These are phyloP conservation scores for Sodiomyces alkalinus DNA, from an alignment of 2,329 filamentous ascomycete species.

Conservation along the genomic window DNA sequence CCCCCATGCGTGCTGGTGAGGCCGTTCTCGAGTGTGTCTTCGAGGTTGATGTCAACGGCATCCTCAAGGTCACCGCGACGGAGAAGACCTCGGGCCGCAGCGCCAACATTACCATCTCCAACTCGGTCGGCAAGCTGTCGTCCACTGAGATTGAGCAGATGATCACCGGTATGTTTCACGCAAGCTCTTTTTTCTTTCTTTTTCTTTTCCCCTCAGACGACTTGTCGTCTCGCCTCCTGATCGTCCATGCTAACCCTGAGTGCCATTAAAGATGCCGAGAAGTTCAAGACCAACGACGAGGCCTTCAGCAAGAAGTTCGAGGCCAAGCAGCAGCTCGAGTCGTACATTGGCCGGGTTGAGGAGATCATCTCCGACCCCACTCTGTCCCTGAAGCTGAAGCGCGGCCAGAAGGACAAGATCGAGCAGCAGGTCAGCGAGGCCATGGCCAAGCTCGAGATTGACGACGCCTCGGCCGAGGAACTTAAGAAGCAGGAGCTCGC, in stretches of 20 bases:
- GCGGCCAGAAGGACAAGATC: conserved; percentile 98
- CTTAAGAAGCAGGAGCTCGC: conserved; percentile 99
- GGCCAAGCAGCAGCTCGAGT: conserved; percentile 97
- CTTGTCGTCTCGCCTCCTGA: not conserved
- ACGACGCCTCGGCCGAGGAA: conserved; percentile 82
- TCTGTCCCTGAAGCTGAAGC: conserved; percentile 94
- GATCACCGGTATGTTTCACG: conserved; percentile 57
- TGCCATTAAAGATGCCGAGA: conserved; percentile 59
- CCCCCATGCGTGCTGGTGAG: conserved; percentile 86
- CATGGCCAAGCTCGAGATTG: conserved; percentile 93
- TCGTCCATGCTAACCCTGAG: conserved; percentile 11
- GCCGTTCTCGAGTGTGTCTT: conserved; percentile 96
- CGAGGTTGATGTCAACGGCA: conserved; percentile 99
- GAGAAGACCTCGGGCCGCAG: conserved; percentile 97
- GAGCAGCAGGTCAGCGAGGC: conserved; percentile 93
- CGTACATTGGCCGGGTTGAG: conserved; percentile 96
- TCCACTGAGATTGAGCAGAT: conserved; percentile 92
- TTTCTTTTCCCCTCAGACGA: not conserved
- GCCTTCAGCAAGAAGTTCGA: conserved; percentile 99
- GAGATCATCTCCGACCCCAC: conserved; percentile 96
- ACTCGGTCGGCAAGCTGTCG: conserved; percentile 97
- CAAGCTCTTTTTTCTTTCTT: no score
- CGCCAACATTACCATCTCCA: conserved; percentile 99
- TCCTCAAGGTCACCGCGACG: conserved; percentile 96
- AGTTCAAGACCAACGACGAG: conserved; percentile 97